Evolutionary conservation across 805 yeast genomes (phyloP).

Genomic region (Saturnispora galanensis): DNA sequence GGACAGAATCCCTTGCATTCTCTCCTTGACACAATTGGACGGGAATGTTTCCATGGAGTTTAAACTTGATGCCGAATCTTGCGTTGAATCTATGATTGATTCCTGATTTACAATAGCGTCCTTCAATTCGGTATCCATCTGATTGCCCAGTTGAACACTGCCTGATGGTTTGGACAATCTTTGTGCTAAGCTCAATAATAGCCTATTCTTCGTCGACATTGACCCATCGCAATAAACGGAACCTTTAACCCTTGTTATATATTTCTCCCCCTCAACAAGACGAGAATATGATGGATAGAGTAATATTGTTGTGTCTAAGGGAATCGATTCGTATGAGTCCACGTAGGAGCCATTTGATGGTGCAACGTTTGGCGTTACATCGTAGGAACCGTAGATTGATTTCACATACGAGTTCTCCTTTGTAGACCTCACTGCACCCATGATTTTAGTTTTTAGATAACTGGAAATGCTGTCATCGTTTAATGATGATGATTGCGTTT

Average conservation of each 20-base stretch:
- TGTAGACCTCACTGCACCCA: conserved; percentile 40
- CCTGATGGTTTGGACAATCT: conserved; percentile 43
- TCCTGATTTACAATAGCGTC: conserved; percentile 25
- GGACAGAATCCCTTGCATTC: conserved; percentile 65
- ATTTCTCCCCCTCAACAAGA: conserved; percentile 25
- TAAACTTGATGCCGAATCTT: conserved; percentile 12
- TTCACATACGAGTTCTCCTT: conserved; percentile 41
- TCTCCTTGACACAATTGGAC: conserved; percentile 34
- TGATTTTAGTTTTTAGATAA: conserved; percentile 31
- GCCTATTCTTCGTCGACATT: conserved; percentile 58
- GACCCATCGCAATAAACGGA: conserved; percentile 61
- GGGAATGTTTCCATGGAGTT: conserved; percentile 15
- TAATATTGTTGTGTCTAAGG: conserved; percentile 50
- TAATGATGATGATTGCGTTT: background rate
- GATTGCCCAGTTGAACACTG: conserved; percentile 21
- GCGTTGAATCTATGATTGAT: background rate
- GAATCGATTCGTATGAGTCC: conserved; percentile 25
- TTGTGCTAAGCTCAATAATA: conserved; percentile 58
- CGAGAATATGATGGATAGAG: conserved; percentile 51
- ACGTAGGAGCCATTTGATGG: conserved; percentile 1
- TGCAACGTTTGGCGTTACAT: conserved; percentile 15
- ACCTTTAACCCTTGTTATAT: conserved; percentile 60
- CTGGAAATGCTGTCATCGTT: conserved; percentile 18
- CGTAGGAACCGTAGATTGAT: conserved; percentile 25
- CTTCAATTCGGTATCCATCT: conserved; percentile 30